phyloP scores from a whole-genome alignment of 768 basidiomycete genomes.

The Daedaleopsis sinensis region DNA sequence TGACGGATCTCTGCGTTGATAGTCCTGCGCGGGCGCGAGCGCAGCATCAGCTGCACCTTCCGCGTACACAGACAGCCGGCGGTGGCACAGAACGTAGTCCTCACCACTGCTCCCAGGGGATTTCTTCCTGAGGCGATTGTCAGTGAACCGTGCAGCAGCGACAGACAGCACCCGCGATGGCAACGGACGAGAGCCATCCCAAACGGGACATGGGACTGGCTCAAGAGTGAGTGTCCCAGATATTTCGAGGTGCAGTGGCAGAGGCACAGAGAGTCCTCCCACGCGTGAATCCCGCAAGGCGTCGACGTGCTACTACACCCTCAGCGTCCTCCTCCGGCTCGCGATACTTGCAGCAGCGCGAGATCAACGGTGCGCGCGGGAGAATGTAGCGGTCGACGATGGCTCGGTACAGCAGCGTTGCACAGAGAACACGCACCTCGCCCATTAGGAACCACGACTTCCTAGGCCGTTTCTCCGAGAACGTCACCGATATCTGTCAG shows the following conservation, averaged over 20 bases:
- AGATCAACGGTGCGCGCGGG: no score
- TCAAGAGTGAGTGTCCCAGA: no score
- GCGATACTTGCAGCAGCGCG: no score
- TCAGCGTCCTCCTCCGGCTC: no score
- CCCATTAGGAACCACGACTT: slow-evolving; percentile 70
- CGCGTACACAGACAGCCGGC: background rate
- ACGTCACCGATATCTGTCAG: slow-evolving; percentile 68
- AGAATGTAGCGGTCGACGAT: no score
- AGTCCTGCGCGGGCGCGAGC: slow-evolving; percentile 49
- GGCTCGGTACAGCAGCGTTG: no score
- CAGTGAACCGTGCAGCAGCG: no score
- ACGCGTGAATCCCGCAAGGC: no score
- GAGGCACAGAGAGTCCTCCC: no score
- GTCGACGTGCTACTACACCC: no score
- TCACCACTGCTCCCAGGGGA: slow-evolving; percentile 88
- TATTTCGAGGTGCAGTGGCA: no score
- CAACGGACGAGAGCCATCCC: background rate
- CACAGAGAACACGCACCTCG: slow-evolving; percentile 23
- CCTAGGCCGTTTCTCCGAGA: slow-evolving; percentile 76
- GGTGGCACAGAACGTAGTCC: slow-evolving; percentile 18
- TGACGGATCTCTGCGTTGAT: slow-evolving; percentile 82
- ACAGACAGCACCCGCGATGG: background rate
- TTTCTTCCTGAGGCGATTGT: slow-evolving; percentile 59
- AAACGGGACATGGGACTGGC: no score
- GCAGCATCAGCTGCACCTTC: background rate